phyloP scores from a whole-genome alignment of 371 early-diverging fungal genomes.

The Mortierella sp. region DNA sequence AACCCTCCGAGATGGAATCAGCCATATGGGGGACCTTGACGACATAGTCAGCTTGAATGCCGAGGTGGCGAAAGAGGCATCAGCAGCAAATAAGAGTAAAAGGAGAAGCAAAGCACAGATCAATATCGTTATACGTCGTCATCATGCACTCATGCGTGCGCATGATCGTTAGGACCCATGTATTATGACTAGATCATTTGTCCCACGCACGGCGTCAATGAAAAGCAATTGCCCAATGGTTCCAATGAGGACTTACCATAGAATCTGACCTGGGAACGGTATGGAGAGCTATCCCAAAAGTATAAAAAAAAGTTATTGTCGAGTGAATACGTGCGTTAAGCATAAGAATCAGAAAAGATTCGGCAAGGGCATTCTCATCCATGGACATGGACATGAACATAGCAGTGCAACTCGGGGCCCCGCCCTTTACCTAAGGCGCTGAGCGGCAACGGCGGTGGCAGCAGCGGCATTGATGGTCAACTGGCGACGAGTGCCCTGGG shows the following conservation, averaged over 20 bases:
- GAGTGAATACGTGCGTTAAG: neutral
- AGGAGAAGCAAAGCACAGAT: constrained; percentile 12
- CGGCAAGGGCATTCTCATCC: neutral
- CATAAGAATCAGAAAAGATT: neutral
- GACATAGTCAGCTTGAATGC: constrained; percentile 73
- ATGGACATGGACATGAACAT: neutral
- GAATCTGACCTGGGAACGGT: constrained; percentile 55
- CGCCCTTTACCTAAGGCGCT: constrained; percentile 44
- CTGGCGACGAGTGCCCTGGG: constrained; percentile 43
- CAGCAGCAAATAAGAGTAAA: constrained; percentile 62
- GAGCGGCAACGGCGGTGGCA: constrained; percentile 38
- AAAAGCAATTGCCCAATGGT: neutral
- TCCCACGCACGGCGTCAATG: neutral
- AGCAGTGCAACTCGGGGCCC: neutral
- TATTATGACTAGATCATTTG: neutral
- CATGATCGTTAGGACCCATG: neutral
- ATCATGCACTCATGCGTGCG: constrained; percentile 18
- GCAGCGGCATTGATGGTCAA: constrained; percentile 49
- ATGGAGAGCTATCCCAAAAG: constrained; percentile 35
- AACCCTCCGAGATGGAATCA: constrained; percentile 98
- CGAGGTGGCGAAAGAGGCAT: neutral
- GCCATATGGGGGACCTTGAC: constrained; percentile 97
- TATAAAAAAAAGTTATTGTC: neutral
- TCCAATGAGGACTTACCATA: constrained; percentile 37
- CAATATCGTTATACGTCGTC: constrained; percentile 13